Evolutionary conservation across 257 asterid genomes (phyloP), one percentile per base, ranked within the genome.

Genomic region (Paraleonurus japonicus): DNA sequence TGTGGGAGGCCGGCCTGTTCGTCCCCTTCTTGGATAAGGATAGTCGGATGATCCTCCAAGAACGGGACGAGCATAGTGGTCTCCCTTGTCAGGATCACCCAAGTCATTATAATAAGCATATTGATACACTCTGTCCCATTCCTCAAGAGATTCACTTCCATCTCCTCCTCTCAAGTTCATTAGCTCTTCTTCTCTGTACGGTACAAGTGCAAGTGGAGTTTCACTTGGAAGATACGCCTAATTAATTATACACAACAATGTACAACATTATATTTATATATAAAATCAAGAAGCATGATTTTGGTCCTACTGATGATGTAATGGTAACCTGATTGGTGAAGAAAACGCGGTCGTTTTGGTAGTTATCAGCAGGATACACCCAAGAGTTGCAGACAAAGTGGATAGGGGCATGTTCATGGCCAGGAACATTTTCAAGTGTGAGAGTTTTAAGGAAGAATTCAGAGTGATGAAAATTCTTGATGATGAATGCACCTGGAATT

Each of bases 11-110:
- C 96, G 58, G 26, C 94, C 90, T 0, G 97, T 90, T 73, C 88
- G 85, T 28, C 96, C 97, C 71, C 97, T 83, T 0, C 96, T 90
- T 39, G 97, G 97, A 60, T 84, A 81, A 22, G 88, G 88, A 61
- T 74, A 81, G 20, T 81, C 74, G 0, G 69, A 32, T 0, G 85
- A 79, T 23, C 88, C 88, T 2, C 88, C 88, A 12, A 81, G 82
- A 28, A 79, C 58, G 0, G 81, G 79, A 1, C 86, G 84, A 45
- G 58, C 79, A 1, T 66, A 69, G 0, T 79, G 82, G 15, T 48
- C 58, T 0, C 84, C 82, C 5, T 50, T 80, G 67, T 84, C 89
- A 2, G 89, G 86, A 65, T 80, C 61, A 0, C 83, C 87, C 23
- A 81, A 70, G 48, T 85, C 89, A n/a, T 85, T 85, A 77, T 85